phyloP scores from a whole-genome alignment of 768 basidiomycete species.

The Hortiboletus campestris region DNA sequence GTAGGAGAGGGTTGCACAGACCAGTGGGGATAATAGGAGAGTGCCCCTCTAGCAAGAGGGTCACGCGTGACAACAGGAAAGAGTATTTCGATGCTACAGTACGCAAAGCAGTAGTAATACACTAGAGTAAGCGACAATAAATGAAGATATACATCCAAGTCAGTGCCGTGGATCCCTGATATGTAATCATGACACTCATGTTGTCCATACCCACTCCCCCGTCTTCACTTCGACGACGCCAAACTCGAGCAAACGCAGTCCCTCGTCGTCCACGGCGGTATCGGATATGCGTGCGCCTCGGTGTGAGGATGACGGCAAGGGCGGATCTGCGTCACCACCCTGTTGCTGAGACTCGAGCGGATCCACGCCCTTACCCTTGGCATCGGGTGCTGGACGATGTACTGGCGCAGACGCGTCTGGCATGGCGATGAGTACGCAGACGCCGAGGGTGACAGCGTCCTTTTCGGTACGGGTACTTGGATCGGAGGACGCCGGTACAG shows the following conservation, averaged over 20 bases:
- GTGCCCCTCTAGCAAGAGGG: too few species aligned
- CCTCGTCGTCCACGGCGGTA: background rate
- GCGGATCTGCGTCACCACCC: background rate
- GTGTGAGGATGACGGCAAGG: background rate
- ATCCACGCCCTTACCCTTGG: slow-evolving; percentile 20
- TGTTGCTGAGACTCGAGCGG: background rate
- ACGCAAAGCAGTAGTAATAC: background rate
- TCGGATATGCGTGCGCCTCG: background rate
- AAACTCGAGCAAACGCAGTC: slow-evolving; percentile 16
- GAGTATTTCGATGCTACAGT: background rate
- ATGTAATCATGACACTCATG: background rate
- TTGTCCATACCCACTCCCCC: slow-evolving; percentile 2
- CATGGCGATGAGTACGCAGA: slow-evolving; percentile 26
- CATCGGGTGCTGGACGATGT: background rate
- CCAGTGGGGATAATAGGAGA: too few species aligned
- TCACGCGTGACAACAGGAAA: too few species aligned
- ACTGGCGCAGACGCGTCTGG: slow-evolving; percentile 12
- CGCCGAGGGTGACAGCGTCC: background rate
- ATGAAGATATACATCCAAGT: background rate
- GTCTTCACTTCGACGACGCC: slow-evolving; percentile 9
- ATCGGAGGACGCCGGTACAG: background rate
- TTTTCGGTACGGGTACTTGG: background rate
- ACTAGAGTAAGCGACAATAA: slow-evolving; percentile 1
- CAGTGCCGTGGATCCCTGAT: too few species aligned
- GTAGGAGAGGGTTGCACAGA: too few species aligned